Base-by-base conservation (phyloP, 2,329 filamentous ascomycete genomes). In the Alternaria sp. region DNA sequence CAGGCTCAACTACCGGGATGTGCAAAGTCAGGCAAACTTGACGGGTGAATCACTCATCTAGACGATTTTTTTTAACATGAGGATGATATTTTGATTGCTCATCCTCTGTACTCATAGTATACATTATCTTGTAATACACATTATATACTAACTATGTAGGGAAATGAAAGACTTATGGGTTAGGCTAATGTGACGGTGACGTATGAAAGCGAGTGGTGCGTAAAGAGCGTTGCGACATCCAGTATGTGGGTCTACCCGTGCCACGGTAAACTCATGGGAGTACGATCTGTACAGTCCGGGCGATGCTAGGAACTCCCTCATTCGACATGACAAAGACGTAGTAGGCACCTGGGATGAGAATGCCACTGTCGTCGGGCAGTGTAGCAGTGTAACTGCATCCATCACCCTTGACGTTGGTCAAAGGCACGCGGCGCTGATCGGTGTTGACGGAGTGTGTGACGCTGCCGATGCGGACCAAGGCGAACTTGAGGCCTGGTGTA, bases 371-470 rank as follows among this genome's bases (percentile, higher is more conserved):
- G 15, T 58, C 63, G 2, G 72, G 72, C 11, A 74, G 50, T 9
- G 66, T 71, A 40, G 62, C 65, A 8, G 69, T 71, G 25, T 62
- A 65, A 5, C 12, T 52, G 11, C 51, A 32, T 13, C 65, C 67
- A 8, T 57, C 60, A 4, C 32, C 32, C 13, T 51, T 59, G 15
- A 73, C 55, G 8, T 50, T 60, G 12, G 55, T 66, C 19, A 75
- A 50, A 2, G 72, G 72, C 3, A 74, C 57, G 21, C 70, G 73
- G 15, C 72, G 62, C 60, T 76, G 73, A 32, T 75, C 72, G n/a
- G 50, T 74, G 50, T 76, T 76, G 21, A 75, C 67, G 5, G 73
- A 73, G 55, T 76, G 73, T 10, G 73, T 75, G 15, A 73, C 73
- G 49, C 58, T 73, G 13, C 73, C 73, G 19, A 76, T 73, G 28